Base-by-base conservation (phyloP, 441 rosid genomes). In the Aleurites moluccanus region DNA sequence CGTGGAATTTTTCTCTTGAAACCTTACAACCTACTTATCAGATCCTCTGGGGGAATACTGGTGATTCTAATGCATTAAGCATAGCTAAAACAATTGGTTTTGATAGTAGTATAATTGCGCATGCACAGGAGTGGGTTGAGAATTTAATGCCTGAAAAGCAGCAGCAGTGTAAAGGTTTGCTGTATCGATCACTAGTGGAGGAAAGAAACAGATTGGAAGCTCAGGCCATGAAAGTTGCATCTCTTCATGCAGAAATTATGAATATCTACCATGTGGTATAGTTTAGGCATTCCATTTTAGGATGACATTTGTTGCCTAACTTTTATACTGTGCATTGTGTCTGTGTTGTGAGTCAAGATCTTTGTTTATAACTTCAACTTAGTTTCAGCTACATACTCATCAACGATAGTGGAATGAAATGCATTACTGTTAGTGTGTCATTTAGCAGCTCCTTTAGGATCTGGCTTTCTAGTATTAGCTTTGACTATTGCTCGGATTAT, bases 71-170 rank as follows among this genome's bases (percentile, higher is more conserved):
- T 84, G 99, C 99, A 21, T 77, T 92, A 78, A 84, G 81, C 67
- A 94, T 95, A 69, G 98, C 98, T 59, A 86, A 85, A 74, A 88
- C 95, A 27, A 88, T 95, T 75, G 97, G 97, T 78, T 95, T 95
- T 55, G 83, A 93, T 82, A 72, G 77, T 38, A 73, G 80, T 55
- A 88, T 92, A 73, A 84, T 95, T 79, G 88, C 87, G 77, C 78
- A 77, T 55, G 98, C 98, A 27, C 82, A 87, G 78, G 74, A 80
- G 50, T 90, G 96, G 98, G 90, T 85, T 55, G 92, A 93, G 77
- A 88, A 77, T 70, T 80, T 95, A 78, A 87, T 65, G 52, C 96
- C 99, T 67, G 98, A 93, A 78, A 83, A 81, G 80, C 92, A 90
- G 78, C 80, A 80, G 72, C 89, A 89, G 81, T 79, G 90, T 53